Base-by-base conservation (phyloP, 2,329 filamentous ascomycete genomes). In the Penicillium sumatraense region DNA sequence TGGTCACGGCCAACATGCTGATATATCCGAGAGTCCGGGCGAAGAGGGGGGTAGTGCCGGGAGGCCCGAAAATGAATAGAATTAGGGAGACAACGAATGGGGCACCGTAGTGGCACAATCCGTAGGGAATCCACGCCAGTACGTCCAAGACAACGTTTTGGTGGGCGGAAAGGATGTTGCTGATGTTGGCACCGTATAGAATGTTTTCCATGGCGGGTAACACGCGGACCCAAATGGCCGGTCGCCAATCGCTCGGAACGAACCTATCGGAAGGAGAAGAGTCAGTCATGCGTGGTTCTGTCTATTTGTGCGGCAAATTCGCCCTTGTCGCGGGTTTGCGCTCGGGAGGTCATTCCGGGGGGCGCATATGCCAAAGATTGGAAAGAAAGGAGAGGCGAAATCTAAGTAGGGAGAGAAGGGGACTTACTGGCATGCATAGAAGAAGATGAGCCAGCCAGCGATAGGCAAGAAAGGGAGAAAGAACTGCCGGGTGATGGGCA, bases 121-220 rank as follows among this genome's bases (percentile, higher is more conserved):
- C 93, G 70, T 98, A 98, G 2, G 93, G 93, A 20, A 98, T 77
- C 93, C 93, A 97, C 14, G 93, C 93, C 52, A 97, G 79, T 52
- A 98, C 81, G 70, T 97, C 93, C 53, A 97, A 85, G 46, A 91
- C 81, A 6, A 89, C 85, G 74, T 90, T 88, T 68, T 93, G 90
- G 78, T 96, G 91, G 42, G 91, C 91, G 13, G 93, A 96, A 51
- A 98, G 85, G 68, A 97, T 96, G 75, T 96, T 97, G 78, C 91
- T 96, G 54, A 97, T 83, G 76, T 97, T 97, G 60, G 93, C 92
- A 65, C 93, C 93, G 72, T 97, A 98, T 29, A 98, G 83, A 59
- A 98, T 95, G 75, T 98, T 97, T 78, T 98, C 93, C 61, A 98
- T 85, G 16, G 93, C 91, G 4, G 93, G 93, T 31, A 98, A 84